Evolutionary conservation across 768 basidiomycete genomes (phyloP).

Genomic region (Cubamyces lactineus): DNA sequence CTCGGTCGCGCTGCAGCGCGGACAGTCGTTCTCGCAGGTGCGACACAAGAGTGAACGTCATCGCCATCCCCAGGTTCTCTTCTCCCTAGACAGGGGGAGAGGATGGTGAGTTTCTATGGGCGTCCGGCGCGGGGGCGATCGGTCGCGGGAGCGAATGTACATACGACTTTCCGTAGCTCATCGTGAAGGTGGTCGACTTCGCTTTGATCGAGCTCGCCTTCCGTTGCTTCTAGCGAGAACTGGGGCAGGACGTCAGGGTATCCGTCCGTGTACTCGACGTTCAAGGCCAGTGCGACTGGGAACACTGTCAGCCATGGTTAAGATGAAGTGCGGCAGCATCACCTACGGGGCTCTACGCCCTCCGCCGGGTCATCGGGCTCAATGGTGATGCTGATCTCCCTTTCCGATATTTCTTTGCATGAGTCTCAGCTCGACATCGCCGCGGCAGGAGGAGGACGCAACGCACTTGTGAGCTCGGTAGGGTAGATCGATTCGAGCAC

Average conservation of each 20-base stretch:
- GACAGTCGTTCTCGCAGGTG: constrained; percentile 81
- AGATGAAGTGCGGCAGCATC: constrained; percentile 15
- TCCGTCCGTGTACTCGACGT: constrained; percentile 73
- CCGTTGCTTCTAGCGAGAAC: constrained; percentile 62
- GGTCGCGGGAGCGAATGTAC: constrained; percentile 28
- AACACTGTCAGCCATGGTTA: constrained; percentile 7
- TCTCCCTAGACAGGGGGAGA: constrained; percentile 53
- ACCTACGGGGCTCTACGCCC: constrained; percentile 60
- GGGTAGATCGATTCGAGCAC: constrained; percentile 97
- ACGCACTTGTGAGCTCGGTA: constrained; percentile 89
- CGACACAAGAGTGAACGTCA: constrained; percentile 94
- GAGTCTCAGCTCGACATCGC: constrained; percentile 49
- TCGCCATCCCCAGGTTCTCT: constrained; percentile 93
- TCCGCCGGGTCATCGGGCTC: constrained; percentile 83
- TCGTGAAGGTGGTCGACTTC: constrained; percentile 59
- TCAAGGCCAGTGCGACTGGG: constrained; percentile 73
- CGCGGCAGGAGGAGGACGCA: constrained; percentile 32
- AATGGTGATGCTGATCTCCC: constrained; percentile 78
- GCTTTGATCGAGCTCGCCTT: constrained; percentile 62
- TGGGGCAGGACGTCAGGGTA: constrained; percentile 88
- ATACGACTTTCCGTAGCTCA: constrained; percentile 59
- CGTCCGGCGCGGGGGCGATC: no score
- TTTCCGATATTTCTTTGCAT: constrained; percentile 81
- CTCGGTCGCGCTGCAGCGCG: constrained; percentile 59
- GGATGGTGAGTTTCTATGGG: no score